Base-by-base conservation (phyloP, 1,284 basidiomycete genomes). In the Cryptococcus deneoformans region DNA sequence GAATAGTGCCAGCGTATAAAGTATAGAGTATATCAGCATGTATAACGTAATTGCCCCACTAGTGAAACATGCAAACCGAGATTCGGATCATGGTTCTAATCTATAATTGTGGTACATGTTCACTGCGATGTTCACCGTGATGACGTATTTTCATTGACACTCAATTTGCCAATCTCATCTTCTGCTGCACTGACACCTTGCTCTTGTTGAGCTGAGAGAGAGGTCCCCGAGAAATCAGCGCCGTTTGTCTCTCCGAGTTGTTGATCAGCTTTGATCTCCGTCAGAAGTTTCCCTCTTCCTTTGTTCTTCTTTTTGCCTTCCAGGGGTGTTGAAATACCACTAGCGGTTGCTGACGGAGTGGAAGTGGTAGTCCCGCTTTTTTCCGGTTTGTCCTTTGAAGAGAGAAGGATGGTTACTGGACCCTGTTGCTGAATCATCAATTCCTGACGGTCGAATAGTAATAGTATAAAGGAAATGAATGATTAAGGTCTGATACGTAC, bases 401-500 rank as follows among this genome's bases (percentile, higher is more conserved):
- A 58, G n/a, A 70, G 59, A 11, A 68, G 53, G 40, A 70, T 64
- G 1, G 68, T 70, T 10, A 67, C 60, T 11, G 68, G 68, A 3
- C 68, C 68, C 68, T 70, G 29, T 29, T 29, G 29, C 29, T 29
- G 29, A 29, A 29, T 29, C 29, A 35, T 29, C 40, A 11, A 5
- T 42, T 44, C 5, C 34, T 20, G 38, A 29, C 16, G 56, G 34
- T 42, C 7, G 3, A 39, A 44, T 34, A 9, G 10, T n/a, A 5
- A 1, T 37, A 46, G 12, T 36, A 14, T 45, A 24, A 35, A 20
- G 16, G 35, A 14, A 39, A 46, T n/a, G 10, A 10, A 37, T 16
- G 20, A 29, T 29, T 29, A 29, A 29, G 5, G 5, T 29, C 5
- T 3, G 5, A 36, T 6, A 71, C 81, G 55, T 73, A 88, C 90